phyloP scores from a whole-genome alignment of 495 filamentous ascomycete genomes.

The Aspergillus nidulans region DNA sequence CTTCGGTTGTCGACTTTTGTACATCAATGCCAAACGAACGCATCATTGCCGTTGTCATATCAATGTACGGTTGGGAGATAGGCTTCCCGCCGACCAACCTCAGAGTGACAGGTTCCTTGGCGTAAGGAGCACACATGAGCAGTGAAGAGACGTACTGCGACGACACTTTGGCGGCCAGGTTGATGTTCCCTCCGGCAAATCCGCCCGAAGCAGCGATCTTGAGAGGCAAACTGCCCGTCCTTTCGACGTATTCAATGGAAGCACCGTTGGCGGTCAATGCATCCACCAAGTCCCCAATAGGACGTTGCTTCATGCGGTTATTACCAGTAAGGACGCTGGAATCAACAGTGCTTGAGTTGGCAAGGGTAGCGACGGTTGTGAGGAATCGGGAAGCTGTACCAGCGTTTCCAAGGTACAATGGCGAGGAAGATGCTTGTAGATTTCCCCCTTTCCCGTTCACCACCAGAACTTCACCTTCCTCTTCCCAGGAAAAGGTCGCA shows the following conservation, averaged over 20 bases:
- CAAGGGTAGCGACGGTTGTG: conserved; percentile 86
- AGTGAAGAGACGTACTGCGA: conserved; percentile 97
- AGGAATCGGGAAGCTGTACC: conserved; percentile 95
- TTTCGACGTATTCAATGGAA: conserved; percentile 75
- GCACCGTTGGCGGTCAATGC: conserved; percentile 82
- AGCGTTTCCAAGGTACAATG: conserved; percentile 93
- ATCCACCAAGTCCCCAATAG: conserved; percentile 91
- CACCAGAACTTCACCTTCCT: conserved; percentile 82
- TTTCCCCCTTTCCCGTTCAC: conserved; percentile 87
- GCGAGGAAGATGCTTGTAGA: conserved; percentile 66
- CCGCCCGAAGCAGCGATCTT: conserved; percentile 77
- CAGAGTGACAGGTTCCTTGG: conserved; percentile 87
- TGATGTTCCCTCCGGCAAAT: conserved; percentile 86
- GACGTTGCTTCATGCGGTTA: conserved; percentile 90
- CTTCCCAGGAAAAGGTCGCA: conserved; percentile 93
- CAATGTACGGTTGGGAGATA: conserved; percentile 95
- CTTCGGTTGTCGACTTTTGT: conserved; percentile 62
- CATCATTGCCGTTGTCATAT: conserved; percentile 99
- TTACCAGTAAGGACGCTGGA: conserved; percentile 89
- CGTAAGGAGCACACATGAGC: conserved; percentile 95
- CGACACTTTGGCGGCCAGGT: conserved; percentile 88
- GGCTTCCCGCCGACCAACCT: conserved; percentile 89
- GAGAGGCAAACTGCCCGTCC: conserved; percentile 72
- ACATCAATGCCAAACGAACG: conserved; percentile 83
- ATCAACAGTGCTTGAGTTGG: conserved; percentile 55